phyloP scores from a whole-genome alignment of 2,329 filamentous ascomycete genomes.

The Xylariaceae sp. region DNA sequence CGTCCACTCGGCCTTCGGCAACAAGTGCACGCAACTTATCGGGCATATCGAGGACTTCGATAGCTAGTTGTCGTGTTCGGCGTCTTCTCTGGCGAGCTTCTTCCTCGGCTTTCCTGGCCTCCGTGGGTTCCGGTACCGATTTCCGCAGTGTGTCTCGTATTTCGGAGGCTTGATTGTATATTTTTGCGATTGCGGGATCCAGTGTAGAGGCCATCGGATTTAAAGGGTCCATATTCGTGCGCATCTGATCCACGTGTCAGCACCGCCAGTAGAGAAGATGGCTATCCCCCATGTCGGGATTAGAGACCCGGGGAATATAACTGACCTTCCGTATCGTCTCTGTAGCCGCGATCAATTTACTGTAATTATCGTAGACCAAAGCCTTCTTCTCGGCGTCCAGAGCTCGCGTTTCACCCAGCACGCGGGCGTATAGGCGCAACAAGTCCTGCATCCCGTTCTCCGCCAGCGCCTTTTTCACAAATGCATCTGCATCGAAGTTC shows the following conservation, averaged over 20 bases:
- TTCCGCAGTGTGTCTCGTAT: conserved; percentile 50
- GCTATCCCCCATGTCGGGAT: not conserved
- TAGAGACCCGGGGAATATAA: not conserved
- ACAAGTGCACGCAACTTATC: conserved; percentile 54
- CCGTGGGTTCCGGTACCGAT: conserved; percentile 43
- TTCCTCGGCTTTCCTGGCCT: conserved; percentile 34
- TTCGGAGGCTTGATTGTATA: conserved; percentile 56
- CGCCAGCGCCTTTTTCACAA: conserved; percentile 57
- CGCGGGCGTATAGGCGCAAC: conserved; percentile 62
- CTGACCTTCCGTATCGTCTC: conserved; percentile 80
- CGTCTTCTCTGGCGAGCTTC: conserved; percentile 33
- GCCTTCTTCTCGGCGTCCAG: conserved; percentile 96
- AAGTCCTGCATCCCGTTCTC: conserved; percentile 62
- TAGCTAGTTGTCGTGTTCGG: conserved; percentile 52
- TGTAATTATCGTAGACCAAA: conserved; percentile 97
- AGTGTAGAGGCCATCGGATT: conserved; percentile 69
- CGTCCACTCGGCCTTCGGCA: conserved; percentile 52
- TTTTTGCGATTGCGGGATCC: conserved; percentile 67
- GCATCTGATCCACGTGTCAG: conserved; percentile 52
- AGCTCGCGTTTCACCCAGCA: conserved; percentile 76
- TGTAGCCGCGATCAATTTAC: conserved; percentile 91
- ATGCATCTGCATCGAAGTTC: conserved; percentile 67
- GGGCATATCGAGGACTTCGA: conserved; percentile 58
- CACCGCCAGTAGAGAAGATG: not conserved
- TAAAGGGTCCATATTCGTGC: conserved; percentile 72